Evolutionary conservation across 495 filamentous ascomycete species (phyloP), one percentile per base, ranked within the genome.

Genomic region (Podospora didyma): DNA sequence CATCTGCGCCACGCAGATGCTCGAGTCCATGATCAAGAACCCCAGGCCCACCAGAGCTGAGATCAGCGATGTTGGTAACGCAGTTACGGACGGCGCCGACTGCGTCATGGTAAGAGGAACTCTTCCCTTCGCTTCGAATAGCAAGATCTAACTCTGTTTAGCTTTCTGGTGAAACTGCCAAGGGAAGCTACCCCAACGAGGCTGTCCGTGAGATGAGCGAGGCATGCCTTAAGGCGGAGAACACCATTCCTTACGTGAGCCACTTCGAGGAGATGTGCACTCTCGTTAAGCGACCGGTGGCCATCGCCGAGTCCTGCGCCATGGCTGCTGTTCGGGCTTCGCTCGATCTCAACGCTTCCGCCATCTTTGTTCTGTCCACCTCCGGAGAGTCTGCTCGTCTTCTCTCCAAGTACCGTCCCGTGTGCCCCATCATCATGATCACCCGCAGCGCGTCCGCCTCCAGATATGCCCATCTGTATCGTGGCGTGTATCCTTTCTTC

Each of bases 21-120:
- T 98, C 59, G 94, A 98, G 83, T 96, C 90, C 63, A 98, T 98
- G 94, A 97, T 96, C 74, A 94, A 96, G 81, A 98, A 98, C 78
- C 94, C 94, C 59, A 90, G 94, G 54, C 94, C 94, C 35, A 98
- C 94, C 48, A 89, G 94, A 74, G 94, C 93, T 54, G 94, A 98
- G 79, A 95, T 98, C 67, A 95, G 89, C 62, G 94, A 98, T 72
- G 94, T 98, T 59, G 94, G 93, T 65, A 98, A 98, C 72, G 94
- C 94, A 54, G 92, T 98, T 53, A 86, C 96, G 35, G 94, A 98
- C 65, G 94, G 94, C 67, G 92, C 93, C 41, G 94, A 98, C 80
- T 98, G 94, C 79, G 94, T 98, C 75, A 98, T 98, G 94, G 82
- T 69, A 57, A 53, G 65, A 16, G 2, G 31, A 17, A 12, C 1